phyloP scores from a whole-genome alignment of 805 yeast genomes.

The Kluyveromyces nonfermentans region DNA sequence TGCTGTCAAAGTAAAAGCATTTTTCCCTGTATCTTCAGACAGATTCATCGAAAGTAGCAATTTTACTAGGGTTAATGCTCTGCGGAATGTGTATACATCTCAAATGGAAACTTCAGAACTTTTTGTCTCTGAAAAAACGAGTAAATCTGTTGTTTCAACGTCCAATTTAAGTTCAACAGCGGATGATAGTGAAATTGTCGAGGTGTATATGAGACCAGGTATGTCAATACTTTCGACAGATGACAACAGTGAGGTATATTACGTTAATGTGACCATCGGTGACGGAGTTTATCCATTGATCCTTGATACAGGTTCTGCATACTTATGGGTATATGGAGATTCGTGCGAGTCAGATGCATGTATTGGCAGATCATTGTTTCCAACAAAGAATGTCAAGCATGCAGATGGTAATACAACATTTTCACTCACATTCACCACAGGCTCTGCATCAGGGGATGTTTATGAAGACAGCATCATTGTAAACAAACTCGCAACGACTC shows the following conservation, averaged over 20 bases:
- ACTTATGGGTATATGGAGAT: conserved; percentile 51
- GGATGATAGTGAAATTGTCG: conserved; percentile 1
- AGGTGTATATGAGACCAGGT: conserved; percentile 22
- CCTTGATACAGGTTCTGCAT: conserved; percentile 58
- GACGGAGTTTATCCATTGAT: conserved; percentile 40
- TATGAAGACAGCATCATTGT: conserved; percentile 30
- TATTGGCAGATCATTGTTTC: conserved; percentile 23
- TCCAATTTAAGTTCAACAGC: background rate
- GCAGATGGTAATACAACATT: conserved; percentile 29
- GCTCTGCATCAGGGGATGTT: conserved; percentile 42
- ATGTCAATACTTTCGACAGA: conserved; percentile 23
- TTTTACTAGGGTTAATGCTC: too few relatives aligned
- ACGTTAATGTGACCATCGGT: conserved; percentile 33
- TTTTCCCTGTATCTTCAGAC: conserved; percentile 1
- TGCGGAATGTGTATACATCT: background rate
- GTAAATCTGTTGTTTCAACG: background rate
- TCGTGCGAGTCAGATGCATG: conserved; percentile 42
- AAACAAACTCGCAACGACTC: conserved; percentile 27
- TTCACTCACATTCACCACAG: conserved; percentile 43
- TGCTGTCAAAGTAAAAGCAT: background rate
- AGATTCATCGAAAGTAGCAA: conserved; percentile 2
- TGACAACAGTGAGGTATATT: conserved; percentile 29
- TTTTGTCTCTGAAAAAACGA: background rate
- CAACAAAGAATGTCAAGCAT: conserved; percentile 13
- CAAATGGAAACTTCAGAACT: background rate